These are phyloP conservation scores for Tolypocladium pustulatum DNA, from an alignment of 2,329 filamentous ascomycete species.

Conservation along the genomic window DNA sequence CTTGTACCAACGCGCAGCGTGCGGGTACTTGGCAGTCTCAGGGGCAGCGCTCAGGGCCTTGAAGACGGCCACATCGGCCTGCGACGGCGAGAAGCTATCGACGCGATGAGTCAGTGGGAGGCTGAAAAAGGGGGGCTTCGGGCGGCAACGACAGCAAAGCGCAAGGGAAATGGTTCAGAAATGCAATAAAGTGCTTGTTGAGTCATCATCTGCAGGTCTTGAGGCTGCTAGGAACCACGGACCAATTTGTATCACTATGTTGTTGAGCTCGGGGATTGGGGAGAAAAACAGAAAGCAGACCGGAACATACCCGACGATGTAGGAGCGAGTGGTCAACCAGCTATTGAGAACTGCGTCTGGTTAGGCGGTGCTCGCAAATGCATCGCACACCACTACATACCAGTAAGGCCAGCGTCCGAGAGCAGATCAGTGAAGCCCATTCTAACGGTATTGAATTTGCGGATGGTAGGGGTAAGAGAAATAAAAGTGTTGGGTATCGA, in stretches of 20 bases:
- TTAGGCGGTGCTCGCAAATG: not conserved
- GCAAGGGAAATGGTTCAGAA: not conserved
- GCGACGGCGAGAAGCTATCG: conserved; percentile 54
- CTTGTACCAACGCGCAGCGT: conserved; percentile 98
- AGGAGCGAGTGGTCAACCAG: conserved; percentile 63
- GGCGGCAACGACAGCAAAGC: not conserved
- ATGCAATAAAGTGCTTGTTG: not conserved
- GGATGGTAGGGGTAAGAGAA: too few relatives aligned
- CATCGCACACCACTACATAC: not conserved
- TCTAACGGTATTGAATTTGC: conserved; percentile 21
- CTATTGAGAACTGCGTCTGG: conserved; percentile 47
- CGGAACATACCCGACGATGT: conserved; percentile 62
- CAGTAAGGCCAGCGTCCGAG: conserved; percentile 45
- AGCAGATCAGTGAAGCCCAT: conserved; percentile 61
- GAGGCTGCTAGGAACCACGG: not conserved
- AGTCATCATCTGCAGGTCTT: not conserved
- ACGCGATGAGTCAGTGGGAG: not conserved
- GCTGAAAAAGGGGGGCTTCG: not conserved
- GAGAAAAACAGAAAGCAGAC: not conserved
- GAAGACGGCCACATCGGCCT: conserved; percentile 94
- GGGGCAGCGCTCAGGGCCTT: conserved; percentile 74
- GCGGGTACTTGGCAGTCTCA: conserved; percentile 76
- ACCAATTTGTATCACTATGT: not conserved
- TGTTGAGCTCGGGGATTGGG: not conserved
- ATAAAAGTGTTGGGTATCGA: too few relatives aligned